Evolutionary conservation across 352 stramenopile species (phyloP), one percentile per base, ranked within the genome.

Genomic region (Phytophthora pinifolia): DNA sequence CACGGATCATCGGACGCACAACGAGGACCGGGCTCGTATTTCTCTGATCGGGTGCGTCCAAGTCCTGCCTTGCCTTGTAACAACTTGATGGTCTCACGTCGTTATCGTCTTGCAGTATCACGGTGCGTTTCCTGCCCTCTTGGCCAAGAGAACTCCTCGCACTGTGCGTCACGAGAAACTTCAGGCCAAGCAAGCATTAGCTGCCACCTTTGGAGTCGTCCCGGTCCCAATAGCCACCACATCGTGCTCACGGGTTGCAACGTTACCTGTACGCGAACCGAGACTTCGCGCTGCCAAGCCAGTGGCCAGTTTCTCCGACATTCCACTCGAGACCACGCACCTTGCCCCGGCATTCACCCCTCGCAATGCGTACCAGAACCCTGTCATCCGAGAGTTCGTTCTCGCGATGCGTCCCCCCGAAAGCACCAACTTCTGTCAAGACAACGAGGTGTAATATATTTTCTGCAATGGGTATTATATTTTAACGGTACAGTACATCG

Each of bases 111-210:
- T 51, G 31, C 10, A 87, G 76, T 83, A 69, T 39, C 60, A 66
- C 9, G 73, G 72, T 18, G 75, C 74, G 3, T 88, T 88, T 47
- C 54, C 74, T 6, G 27, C 70, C 22, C 56, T 83, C 4, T 69
- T 74, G 2, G 56, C 79, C 9, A 76, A 63, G n/a, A 59, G 57
- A 17, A 76, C 72, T 17, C 66, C 69, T 20, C 15, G 29, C 10
- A 47, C 36, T 6, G 69, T 60, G 3, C 39, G 41, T 14, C 18
- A 52, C 8, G 55, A 75, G 22, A 76, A 74, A 35, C 39, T 61
- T 14, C 14, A 53, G 18, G 59, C 71, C 17, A 72, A 72, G 17
- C 44, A 34, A 9, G 22, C 22, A 0, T 73, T 79, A 22, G 62
- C 62, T 2, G 29, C 35, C 9, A 55, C 52, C 14, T 76, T 82